phyloP scores from a whole-genome alignment of 176 grass and related monocot genomes.

The Oryza meridionalis region DNA sequence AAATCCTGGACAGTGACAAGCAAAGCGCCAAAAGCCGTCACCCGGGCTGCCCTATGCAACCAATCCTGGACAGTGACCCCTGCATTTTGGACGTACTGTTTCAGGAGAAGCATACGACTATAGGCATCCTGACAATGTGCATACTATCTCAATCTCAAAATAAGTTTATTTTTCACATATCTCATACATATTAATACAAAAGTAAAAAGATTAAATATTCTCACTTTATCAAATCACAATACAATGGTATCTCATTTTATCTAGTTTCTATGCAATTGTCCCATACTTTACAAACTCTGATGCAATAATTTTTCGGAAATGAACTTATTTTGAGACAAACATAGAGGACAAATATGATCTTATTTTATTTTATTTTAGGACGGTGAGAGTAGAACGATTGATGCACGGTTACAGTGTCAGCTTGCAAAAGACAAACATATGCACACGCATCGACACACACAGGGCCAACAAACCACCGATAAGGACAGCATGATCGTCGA shows the following conservation, averaged over 20 bases:
- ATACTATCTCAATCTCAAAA: background rate
- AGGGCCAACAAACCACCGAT: background rate
- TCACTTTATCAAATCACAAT: too few species aligned
- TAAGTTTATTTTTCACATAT: too few species aligned
- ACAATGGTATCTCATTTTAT: too few species aligned
- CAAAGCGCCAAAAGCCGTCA: slow-evolving; percentile 36
- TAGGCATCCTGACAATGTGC: background rate
- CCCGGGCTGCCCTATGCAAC: slow-evolving; percentile 33
- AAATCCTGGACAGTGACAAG: slow-evolving; percentile 21
- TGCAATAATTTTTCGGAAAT: too few species aligned
- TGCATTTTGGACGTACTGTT: background rate
- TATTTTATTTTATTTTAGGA: too few species aligned
- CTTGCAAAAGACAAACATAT: background rate
- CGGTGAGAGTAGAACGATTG: background rate
- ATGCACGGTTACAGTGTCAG: background rate
- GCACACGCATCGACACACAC: background rate
- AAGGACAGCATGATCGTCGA: background rate
- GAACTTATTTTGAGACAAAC: too few species aligned
- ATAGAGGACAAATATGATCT: too few species aligned
- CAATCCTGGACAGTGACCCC: slow-evolving; percentile 6
- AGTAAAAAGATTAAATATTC: too few species aligned
- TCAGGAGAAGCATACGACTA: background rate
- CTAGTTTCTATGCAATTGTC: too few species aligned
- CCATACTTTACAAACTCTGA: too few species aligned
- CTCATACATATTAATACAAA: too few species aligned